Evolutionary conservation across 352 stramenopile genomes (phyloP), one percentile per base, ranked within the genome.

Genomic region (Phytophthora tubulina): DNA sequence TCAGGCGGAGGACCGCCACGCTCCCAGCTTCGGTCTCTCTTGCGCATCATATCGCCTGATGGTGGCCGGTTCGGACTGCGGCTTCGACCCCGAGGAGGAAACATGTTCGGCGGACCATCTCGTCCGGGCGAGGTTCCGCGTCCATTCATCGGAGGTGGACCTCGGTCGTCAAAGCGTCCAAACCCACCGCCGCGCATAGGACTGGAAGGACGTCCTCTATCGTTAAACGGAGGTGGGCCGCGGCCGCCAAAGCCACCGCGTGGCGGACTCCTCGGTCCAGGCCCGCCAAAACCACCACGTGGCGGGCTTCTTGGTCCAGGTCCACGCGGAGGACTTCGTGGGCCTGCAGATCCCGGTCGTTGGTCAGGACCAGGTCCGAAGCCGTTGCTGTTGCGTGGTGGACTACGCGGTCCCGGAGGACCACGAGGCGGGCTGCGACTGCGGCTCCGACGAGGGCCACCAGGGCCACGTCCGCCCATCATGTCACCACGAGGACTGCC

Each of bases 11-110:
- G 76, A 1, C 66, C 69, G 11, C 65, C 70, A 33, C 76, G 76
- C 4, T 84, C 76, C 76, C 76, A 84, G 44, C 76, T 84, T 52
- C 76, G 73, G 67, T 79, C 73, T 65, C 76, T 74, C 44, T 84
- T 82, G 56, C 61, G 72, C 70, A 81, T 80, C 55, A 76, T 75
- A 8, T 72, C 66, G 11, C 44, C 53, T 31, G 73, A 72, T 27
- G 58, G 59, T 38, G 71, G 77, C 8, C 74, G 77, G 3, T 74
- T 76, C 6, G 74, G 72, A 55, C 79, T 86, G 27, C 76, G 80
- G 52, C 77, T 86, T 10, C 78, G 76, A 55, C 78, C 72, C 38
- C 76, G 76, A 42, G 76, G 70, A 41, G 69, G 70, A 72, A 76
- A 76, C 65, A 79, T 78, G 15, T 70, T 67, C 11, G 64, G 64